Conservation (phyloP, 495 filamentous ascomycete species). For the Penicillium dipodomyicola region DNA sequence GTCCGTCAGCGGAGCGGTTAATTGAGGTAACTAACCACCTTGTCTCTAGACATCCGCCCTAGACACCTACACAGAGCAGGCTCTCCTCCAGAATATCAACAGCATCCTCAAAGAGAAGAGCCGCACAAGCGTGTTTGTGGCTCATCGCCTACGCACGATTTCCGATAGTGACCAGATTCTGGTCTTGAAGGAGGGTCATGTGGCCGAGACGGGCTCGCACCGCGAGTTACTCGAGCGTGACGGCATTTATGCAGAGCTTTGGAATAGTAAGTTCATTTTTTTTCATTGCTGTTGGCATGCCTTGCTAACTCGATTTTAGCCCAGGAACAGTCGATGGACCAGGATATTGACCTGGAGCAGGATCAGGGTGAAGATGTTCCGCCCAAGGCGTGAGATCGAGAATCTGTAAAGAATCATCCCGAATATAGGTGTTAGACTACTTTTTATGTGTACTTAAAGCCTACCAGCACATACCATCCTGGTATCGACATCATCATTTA, state of each 20-base stretch:
- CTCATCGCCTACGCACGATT: conserved; percentile 88
- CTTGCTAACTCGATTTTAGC: conserved; percentile 29
- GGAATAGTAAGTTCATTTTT: conserved; percentile 66
- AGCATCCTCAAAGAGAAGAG: conserved; percentile 85
- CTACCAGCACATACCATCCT: not conserved
- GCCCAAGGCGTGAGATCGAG: not conserved
- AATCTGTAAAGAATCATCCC: not conserved
- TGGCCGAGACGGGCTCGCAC: conserved; percentile 86
- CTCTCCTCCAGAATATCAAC: conserved; percentile 89
- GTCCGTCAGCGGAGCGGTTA: conserved; percentile 4
- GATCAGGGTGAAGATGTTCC: not conserved
- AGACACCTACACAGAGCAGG: conserved; percentile 94
- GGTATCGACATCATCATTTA: too few relatives aligned
- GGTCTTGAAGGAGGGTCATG: conserved; percentile 76
- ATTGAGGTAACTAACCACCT: conserved; percentile 5
- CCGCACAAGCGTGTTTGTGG: conserved; percentile 90
- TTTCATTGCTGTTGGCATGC: not conserved
- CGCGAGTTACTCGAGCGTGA: conserved; percentile 72
- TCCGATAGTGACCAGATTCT: conserved; percentile 94
- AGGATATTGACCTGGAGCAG: conserved; percentile 32
- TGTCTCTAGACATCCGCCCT: conserved; percentile 71
- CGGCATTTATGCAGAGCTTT: conserved; percentile 85
- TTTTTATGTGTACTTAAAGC: not conserved
- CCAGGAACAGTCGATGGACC: conserved; percentile 45
- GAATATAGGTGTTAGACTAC: not conserved